Percentiles rank a stretch among this genome's conserved stretches.
Conservation (phyloP, 257 asterid species). For the Handroanthus guayacan region DNA sequence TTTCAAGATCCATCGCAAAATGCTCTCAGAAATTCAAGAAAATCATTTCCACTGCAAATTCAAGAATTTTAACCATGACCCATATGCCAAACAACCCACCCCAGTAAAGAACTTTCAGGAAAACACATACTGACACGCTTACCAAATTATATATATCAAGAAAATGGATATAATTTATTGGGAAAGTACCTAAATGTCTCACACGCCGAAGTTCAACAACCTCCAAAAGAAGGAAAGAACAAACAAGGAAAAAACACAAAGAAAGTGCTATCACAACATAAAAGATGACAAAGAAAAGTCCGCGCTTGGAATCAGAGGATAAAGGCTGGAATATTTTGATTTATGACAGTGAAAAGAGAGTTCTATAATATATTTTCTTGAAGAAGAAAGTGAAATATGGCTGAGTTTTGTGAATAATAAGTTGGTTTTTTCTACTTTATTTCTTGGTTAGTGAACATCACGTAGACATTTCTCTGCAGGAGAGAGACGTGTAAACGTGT, state of each 20-base stretch:
- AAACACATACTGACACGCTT: slow-evolving; percentile 28
- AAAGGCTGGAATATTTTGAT: slow-evolving; percentile 33
- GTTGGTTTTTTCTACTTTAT: slow-evolving; percentile 20
- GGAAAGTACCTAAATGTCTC: slow-evolving; percentile 36
- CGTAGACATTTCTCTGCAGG: neutral
- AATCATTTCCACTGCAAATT: slow-evolving; percentile 50
- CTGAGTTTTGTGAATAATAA: slow-evolving; percentile 13
- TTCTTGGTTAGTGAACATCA: neutral
- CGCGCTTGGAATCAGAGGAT: slow-evolving; percentile 38
- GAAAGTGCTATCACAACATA: slow-evolving; percentile 1
- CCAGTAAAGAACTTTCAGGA: slow-evolving; percentile 39
- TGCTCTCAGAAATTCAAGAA: slow-evolving; percentile 49
- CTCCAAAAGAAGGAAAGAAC: slow-evolving; percentile 31
- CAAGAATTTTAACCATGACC: slow-evolving; percentile 44
- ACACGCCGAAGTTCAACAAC: slow-evolving; percentile 38
- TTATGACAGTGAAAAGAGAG: slow-evolving; percentile 28
- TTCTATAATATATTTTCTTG: slow-evolving; percentile 4
- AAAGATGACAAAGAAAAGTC: slow-evolving; percentile 26
- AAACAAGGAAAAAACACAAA: slow-evolving; percentile 13
- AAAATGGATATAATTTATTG: slow-evolving; percentile 39
- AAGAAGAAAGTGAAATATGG: slow-evolving; percentile 22
- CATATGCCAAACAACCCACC: slow-evolving; percentile 43
- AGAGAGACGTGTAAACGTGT: slow-evolving; percentile 45
- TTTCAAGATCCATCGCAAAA: slow-evolving; percentile 73
- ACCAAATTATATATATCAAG: slow-evolving; percentile 38